Evolutionary conservation across 345 rosid genomes (phyloP).

Genomic region (Salix udensis): DNA sequence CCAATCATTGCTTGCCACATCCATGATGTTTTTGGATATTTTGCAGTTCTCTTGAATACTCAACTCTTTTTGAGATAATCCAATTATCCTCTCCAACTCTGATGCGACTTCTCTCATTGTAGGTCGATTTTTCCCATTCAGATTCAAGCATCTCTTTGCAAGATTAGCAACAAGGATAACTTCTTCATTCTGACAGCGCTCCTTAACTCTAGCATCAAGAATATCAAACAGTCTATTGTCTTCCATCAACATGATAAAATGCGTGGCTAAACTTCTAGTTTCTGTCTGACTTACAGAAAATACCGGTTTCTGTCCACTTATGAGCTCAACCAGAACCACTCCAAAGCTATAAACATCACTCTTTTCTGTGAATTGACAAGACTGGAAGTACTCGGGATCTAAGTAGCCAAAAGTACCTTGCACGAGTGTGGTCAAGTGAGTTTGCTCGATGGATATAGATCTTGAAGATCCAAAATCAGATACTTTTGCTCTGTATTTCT

Average conservation of each 20-base stretch:
- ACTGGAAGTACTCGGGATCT: constrained; percentile 18
- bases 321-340: constrained; percentile 17
- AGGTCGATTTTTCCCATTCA: constrained; percentile 4
- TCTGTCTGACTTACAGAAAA: constrained; percentile 6
- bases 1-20: not conserved
- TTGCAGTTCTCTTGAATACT: too few species aligned
- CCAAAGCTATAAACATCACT: constrained; percentile 28
- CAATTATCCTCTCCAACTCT: too few species aligned
- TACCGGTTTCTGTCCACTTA: constrained; percentile 18
- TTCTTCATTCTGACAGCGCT: not conserved
- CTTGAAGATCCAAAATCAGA: constrained; percentile 25
- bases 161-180: not conserved
- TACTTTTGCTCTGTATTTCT: constrained; percentile 14
- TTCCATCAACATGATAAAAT: constrained; percentile 14
- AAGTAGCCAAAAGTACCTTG: constrained; percentile 34
- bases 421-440: constrained; percentile 25
- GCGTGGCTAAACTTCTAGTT: constrained; percentile 11
- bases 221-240: constrained; percentile 1
- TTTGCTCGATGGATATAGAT: constrained; percentile 9
- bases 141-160: constrained; percentile 5
- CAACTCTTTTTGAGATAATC: too few species aligned
- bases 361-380: constrained; percentile 14
- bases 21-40: too few species aligned
- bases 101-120: constrained; percentile 7
- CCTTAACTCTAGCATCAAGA: not conserved